Base-by-base conservation (phyloP, 371 early-diverging fungal genomes). In the Funneliformis caledonium region DNA sequence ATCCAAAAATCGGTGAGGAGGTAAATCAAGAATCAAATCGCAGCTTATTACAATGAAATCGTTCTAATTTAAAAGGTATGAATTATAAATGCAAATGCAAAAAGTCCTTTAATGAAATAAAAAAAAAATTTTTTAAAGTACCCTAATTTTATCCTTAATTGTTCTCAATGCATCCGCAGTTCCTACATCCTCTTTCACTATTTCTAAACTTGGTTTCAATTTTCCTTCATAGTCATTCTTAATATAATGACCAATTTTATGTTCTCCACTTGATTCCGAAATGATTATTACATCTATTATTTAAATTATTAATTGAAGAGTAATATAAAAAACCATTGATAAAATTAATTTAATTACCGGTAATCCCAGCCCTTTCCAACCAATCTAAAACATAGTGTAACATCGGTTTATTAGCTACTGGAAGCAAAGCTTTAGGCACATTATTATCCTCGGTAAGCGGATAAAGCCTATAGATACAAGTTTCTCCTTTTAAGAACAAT, bases 331-430 rank as follows among this genome's bases (percentile, higher is more conserved):
- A 37, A 16, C 31, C 16, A 19, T 70, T 31, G 2, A 14, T 50
- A 52, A 7, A 6, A 52, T 47, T 8, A 26, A 1, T 68, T 47
- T 19, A n/a, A 4, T 47, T 86, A 95, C 96, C 97, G 83, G 90
- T 88, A 45, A 97, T 91, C 64, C 94, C 93, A 16, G 96, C 95
- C 61, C 90, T 88, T 81, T 97, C 97, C 8, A 98, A 89, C 98
- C 98, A 97, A 78, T 96, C 92, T 64, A 98, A 89, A 16, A 92
- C 92, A 83, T 98, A 96, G 81, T 92, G 90, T 81, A 98, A 91
- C 88, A 97, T 94, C 47, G 98, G 98, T 83, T 93, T 93, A 85
- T 97, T 97, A 19, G 94, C 97, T 48, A 97, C 88, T 12, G 98
- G 98, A 56, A 98, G 87, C 50, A 97, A 89, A 1, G 97, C 96